phyloP scores from a whole-genome alignment of 305 asterid species.

The Fraxinus sp. region DNA sequence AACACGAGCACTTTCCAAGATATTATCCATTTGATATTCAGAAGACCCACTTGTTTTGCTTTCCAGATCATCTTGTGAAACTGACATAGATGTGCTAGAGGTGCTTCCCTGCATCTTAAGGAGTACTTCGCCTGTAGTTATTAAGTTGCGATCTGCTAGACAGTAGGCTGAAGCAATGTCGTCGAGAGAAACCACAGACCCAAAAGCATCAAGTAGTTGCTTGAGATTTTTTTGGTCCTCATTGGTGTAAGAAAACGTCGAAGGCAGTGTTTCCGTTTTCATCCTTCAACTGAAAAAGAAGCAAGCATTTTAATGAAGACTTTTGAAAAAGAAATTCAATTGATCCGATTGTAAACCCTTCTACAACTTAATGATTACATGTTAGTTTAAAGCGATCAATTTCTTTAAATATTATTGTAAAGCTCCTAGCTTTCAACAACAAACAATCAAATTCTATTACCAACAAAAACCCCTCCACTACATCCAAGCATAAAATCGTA shows the following conservation, averaged over 20 bases:
- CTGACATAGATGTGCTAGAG: slow-evolving; percentile 26
- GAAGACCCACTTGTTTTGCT: slow-evolving; percentile 25
- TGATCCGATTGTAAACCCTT: neutral
- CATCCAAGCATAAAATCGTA: neutral
- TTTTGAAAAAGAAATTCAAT: neutral
- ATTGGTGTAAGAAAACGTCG: slow-evolving; percentile 36
- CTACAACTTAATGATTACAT: neutral
- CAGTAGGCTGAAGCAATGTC: slow-evolving; percentile 76
- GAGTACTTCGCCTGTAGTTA: slow-evolving; percentile 45
- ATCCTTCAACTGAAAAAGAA: slow-evolving; percentile 37
- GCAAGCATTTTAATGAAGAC: neutral
- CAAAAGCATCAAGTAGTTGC: slow-evolving; percentile 60
- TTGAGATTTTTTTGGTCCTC: slow-evolving; percentile 56
- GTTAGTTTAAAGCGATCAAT: neutral
- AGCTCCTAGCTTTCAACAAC: neutral
- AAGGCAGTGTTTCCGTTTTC: slow-evolving; percentile 48
- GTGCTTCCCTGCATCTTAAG: slow-evolving; percentile 34
- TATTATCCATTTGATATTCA: slow-evolving; percentile 27
- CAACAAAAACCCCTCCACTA: neutral
- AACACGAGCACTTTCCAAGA: slow-evolving; percentile 22
- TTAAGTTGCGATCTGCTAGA: slow-evolving; percentile 43
- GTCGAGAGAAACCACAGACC: slow-evolving; percentile 60
- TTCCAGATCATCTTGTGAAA: slow-evolving; percentile 32
- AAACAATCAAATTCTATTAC: neutral
- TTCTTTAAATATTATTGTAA: neutral